Base-by-base conservation (phyloP, 2,329 filamentous ascomycete genomes). In the Neofusicoccum sp. region DNA sequence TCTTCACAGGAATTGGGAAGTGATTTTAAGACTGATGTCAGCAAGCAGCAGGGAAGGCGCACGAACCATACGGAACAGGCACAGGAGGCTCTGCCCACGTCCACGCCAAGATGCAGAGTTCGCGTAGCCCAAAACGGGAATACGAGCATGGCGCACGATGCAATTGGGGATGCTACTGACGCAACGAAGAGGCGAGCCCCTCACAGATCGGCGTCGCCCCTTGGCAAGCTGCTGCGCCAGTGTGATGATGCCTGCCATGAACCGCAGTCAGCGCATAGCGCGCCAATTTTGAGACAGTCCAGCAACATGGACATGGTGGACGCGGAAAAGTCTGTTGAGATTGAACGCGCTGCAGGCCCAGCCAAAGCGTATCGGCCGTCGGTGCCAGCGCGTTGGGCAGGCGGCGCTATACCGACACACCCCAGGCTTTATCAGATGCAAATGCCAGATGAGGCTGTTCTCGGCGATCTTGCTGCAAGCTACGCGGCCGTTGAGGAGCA, bases 181-280 rank as follows among this genome's bases (percentile, higher is more conserved):
- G 38, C 51, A 28, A 43, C 38, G 31, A 43, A 31, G 24, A 28
- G 8, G 26, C 38, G 28, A 43, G 38, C 26, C 38, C 51, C 26
- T n/a, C 57, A 24, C 20, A 54, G 49, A 57, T 56, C 51, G 4
- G 70, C 69, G 5, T 70, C 69, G 20, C 68, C 69, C 33, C 62
- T 71, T 9, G 65, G 62, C 24, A 66, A 53, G 48, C 62, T 70
- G 12, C 60, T 73, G 57, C 66, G 67, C 60, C 61, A 69, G 34
- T 72, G 70, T 60, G 66, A 71, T 30, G 31, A 57, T 41, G 59
- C 59, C 30, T 61, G 59, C 20, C 26, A 60, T 33, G 58, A 54
- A 14, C 28, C 38, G 51, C n/a, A 8, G n/a, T 16, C 30, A 26
- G 51, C 36, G 38, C 28, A 28, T 43, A 31, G n/a, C 49, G 36